phyloP scores from a whole-genome alignment of 192 early-diverging fungal species.

The Coemansia sp. region DNA sequence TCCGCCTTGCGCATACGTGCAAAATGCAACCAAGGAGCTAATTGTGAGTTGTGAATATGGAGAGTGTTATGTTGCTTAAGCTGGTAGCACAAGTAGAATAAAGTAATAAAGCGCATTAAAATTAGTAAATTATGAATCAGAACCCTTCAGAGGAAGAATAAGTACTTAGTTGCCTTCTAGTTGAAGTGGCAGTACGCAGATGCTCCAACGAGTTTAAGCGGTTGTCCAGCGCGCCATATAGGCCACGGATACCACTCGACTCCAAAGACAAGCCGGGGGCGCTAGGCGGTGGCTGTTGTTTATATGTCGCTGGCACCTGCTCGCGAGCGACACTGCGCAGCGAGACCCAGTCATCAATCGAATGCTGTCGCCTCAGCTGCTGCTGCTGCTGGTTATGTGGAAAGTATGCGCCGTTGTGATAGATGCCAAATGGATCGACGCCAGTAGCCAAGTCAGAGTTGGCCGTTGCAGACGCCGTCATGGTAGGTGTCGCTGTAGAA shows the following conservation, averaged over 20 bases:
- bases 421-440: conserved; percentile 17
- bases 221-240: background rate
- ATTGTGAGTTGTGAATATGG: too few relatives aligned
- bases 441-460: background rate
- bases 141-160: conserved; percentile 7
- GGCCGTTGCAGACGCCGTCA: background rate
- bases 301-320: background rate
- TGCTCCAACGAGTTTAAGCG: conserved; percentile 8
- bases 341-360: conserved; percentile 39
- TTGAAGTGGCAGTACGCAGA: conserved; percentile 8
- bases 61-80: too few relatives aligned
- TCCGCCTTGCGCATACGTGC: background rate
- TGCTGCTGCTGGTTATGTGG: conserved; percentile 23
- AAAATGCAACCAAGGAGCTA: too few relatives aligned
- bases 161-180: conserved; percentile 4
- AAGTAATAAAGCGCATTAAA: background rate
- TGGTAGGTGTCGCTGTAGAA: background rate
- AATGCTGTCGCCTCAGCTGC: conserved; percentile 49
- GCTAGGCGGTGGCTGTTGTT: background rate
- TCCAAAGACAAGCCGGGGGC: background rate
- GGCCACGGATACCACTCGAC: background rate
- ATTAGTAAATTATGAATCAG: background rate
- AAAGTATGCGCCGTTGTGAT: conserved; percentile 10
- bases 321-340: conserved; percentile 10
- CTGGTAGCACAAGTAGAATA: background rate